Evolutionary conservation across 148 eudicot species (phyloP).

Genomic region (Suaeda aralocaspica): DNA sequence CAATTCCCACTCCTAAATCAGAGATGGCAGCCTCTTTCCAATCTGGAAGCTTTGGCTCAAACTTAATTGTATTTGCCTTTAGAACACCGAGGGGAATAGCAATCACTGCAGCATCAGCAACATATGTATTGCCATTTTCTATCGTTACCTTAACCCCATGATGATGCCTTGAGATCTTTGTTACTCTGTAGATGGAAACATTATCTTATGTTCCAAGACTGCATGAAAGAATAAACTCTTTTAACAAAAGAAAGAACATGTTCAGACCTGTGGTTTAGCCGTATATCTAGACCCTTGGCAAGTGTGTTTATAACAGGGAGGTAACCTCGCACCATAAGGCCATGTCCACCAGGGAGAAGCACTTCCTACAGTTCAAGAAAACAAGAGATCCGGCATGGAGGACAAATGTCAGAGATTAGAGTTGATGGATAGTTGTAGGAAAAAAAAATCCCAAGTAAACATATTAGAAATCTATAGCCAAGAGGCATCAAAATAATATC

Average conservation of each 20-base stretch:
- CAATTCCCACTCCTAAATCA: slow-evolving; percentile 87
- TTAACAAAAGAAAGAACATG: neutral
- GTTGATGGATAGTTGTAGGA: neutral
- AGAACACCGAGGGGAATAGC: slow-evolving; percentile 88
- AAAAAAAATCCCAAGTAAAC: neutral
- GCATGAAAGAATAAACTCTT: neutral
- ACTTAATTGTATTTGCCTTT: slow-evolving; percentile 57
- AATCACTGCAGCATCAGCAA: slow-evolving; percentile 88
- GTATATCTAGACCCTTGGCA: slow-evolving; percentile 89
- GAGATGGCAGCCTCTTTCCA: slow-evolving; percentile 92
- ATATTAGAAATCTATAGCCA: neutral
- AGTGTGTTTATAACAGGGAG: slow-evolving; percentile 89
- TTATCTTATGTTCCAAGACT: slow-evolving; percentile 1
- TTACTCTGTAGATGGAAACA: slow-evolving; percentile 47
- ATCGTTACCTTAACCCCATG: slow-evolving; percentile 78
- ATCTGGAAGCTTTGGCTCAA: slow-evolving; percentile 91
- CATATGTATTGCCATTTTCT: slow-evolving; percentile 64
- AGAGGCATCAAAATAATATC: neutral
- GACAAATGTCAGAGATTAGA: neutral
- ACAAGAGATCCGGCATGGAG: slow-evolving; percentile 10
- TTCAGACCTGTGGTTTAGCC: slow-evolving; percentile 58
- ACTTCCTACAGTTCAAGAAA: slow-evolving; percentile 56
- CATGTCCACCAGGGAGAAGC: slow-evolving; percentile 97
- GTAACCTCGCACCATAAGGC: slow-evolving; percentile 97
- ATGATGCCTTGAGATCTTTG: slow-evolving; percentile 54